These are phyloP conservation scores for Adansonia rubrostipa DNA, from an alignment of 441 rosid genomes.

Conservation along the genomic window DNA sequence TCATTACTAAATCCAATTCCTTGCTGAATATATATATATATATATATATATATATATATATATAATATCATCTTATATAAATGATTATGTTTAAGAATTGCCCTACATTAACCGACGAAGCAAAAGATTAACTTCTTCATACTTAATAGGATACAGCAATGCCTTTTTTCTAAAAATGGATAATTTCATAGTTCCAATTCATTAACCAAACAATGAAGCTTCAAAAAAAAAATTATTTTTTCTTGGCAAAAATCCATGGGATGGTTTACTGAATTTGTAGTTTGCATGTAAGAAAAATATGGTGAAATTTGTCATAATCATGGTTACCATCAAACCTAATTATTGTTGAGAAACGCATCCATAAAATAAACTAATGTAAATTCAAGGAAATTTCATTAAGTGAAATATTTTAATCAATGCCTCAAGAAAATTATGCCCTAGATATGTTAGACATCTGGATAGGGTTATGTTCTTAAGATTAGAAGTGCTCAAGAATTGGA, in stretches of 20 bases:
- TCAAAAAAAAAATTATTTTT: background rate
- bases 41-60: too few species aligned
- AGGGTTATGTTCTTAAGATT: too few species aligned
- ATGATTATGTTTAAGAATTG: background rate
- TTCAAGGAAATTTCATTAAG: background rate
- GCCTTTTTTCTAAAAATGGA: background rate
- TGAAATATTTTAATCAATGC: background rate
- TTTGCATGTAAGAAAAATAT: background rate
- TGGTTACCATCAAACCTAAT: background rate
- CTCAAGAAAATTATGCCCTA: too few species aligned
- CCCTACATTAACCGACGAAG: background rate
- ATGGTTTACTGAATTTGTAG: background rate
- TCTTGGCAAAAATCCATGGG: background rate
- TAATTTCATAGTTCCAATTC: background rate
- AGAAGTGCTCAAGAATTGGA: too few species aligned
- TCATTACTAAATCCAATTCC: background rate
- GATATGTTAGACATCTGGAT: too few species aligned
- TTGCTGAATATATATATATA: background rate
- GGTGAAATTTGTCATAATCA: slow-evolving; percentile 20
- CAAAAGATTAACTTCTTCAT: background rate
- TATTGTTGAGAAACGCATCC: slow-evolving; percentile 4
- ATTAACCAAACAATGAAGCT: too few species aligned
- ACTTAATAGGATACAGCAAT: background rate
- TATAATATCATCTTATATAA: background rate
- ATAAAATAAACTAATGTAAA: background rate